phyloP scores from a whole-genome alignment of 306 rosid genomes.

The Malus orientalis region DNA sequence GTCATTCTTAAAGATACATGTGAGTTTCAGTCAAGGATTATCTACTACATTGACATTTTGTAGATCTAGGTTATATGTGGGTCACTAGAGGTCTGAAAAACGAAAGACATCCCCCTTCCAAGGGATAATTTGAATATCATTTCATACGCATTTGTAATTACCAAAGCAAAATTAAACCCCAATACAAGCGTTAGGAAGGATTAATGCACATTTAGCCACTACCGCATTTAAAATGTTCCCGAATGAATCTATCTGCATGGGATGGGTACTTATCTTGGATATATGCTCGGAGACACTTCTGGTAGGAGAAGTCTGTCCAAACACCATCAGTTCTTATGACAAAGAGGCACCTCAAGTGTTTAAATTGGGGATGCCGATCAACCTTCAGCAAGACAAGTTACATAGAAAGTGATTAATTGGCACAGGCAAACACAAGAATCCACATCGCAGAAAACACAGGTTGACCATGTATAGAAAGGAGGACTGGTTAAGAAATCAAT shows the following conservation, averaged over 20 bases:
- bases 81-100: constrained; percentile 6
- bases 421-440: not conserved
- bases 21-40: constrained; percentile 28
- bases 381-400: constrained; percentile 52
- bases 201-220: constrained; percentile 35
- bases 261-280: constrained; percentile 68
- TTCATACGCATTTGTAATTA: not conserved
- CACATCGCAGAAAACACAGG: not conserved
- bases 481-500: not conserved
- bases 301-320: constrained; percentile 91
- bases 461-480: not conserved
- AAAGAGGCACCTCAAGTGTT: constrained; percentile 69
- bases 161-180: constrained; percentile 10
- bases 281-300: constrained; percentile 73
- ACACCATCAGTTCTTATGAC: constrained; percentile 80
- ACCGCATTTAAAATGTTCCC: constrained; percentile 68
- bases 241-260: constrained; percentile 68
- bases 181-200: constrained; percentile 11
- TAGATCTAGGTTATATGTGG: constrained; percentile 12
- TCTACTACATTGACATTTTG: constrained; percentile 35
- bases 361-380: constrained; percentile 80
- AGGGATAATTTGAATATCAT: not conserved
- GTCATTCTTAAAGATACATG: constrained; percentile 23
- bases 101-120: not conserved
- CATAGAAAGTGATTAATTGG: not conserved